Base-by-base conservation (phyloP, 148 eudicot genomes). In the Beta vulgaris region DNA sequence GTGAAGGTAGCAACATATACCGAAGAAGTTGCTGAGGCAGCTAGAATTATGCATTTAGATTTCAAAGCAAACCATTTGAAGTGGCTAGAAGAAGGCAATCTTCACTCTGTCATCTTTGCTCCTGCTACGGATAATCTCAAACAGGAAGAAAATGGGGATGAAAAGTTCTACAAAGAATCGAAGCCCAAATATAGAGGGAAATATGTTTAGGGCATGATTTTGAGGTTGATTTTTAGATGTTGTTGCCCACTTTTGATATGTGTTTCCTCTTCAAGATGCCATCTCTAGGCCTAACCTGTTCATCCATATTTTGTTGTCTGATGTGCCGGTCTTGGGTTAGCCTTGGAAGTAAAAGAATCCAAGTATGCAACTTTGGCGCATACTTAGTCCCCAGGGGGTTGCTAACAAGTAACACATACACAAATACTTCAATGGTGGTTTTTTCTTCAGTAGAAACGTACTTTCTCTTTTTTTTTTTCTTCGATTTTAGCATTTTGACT, bases 41-140 rank as follows among this genome's bases (percentile, higher is more conserved):
- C 84, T 58, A 76, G 54, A 75, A 73, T 82, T 7, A 82, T 79
- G 85, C 99, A 95, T 79, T 77, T 88, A 72, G 97, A 92, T 9
- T 95, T 95, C 58, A 92, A 81, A 82, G 90, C 85, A 64, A 95
- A 95, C 60, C 99, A 95, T 80, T 68, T 87, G 44, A 92, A 95
- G 81, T 95, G 98, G 98, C 73, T 95, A 28, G 98, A 92, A 77
- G 98, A 95, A 43, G 99, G 98, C 34, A 92, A 92, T 69, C 93
- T 95, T 57, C 99, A 88, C 73, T 91, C 99, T 57, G 99, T 90
- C 1, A 98, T 95, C 49, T 92, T 95, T 75, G 84, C 89, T 71
- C 94, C 96, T 36, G 77, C 78, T 23, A 92, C 96, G 32, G 73
- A 78, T 26, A 85, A 86, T 76, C 75, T 35, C 44, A 80, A 78